These are phyloP conservation scores for Suillus brevipes DNA, from an alignment of 768 basidiomycete genomes.

Conservation along the genomic window DNA sequence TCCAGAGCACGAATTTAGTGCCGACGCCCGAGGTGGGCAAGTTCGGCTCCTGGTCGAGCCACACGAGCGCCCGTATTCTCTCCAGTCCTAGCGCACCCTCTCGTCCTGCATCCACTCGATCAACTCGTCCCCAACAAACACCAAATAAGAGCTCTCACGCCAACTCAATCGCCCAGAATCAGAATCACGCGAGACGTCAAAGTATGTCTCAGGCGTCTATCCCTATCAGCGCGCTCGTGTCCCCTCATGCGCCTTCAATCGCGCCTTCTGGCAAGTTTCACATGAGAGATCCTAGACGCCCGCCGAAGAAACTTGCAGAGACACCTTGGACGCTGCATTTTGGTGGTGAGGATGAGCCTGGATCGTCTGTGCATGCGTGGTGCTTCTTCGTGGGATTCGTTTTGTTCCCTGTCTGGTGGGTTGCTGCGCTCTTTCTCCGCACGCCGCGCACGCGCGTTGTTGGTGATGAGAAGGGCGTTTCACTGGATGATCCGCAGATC, in stretches of 20 bases:
- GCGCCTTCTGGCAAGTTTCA: conserved; percentile 61
- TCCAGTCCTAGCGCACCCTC: conserved; percentile 36
- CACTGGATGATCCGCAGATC: conserved; percentile 77
- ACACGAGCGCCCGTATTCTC: conserved; percentile 28
- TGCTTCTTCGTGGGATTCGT: conserved; percentile 74
- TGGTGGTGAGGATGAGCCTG: conserved; percentile 51
- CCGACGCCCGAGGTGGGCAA: conserved; percentile 20
- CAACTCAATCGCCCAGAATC: conserved; percentile 2
- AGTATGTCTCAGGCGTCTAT: conserved; percentile 75
- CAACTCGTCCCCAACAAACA: conserved; percentile 26
- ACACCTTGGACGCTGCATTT: conserved; percentile 66
- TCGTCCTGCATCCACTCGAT: conserved; percentile 38
- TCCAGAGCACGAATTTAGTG: conserved; percentile 19
- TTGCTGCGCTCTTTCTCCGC: conserved; percentile 52
- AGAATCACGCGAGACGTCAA: conserved; percentile 40
- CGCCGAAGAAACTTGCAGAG: conserved; percentile 49
- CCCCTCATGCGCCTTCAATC: conserved; percentile 77
- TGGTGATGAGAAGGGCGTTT: conserved; percentile 69
- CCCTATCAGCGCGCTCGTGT: conserved; percentile 74
- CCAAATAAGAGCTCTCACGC: conserved; percentile 20
- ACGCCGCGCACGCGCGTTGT: conserved; percentile 65
- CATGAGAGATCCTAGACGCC: conserved; percentile 78
- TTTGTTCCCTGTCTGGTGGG: conserved; percentile 61
- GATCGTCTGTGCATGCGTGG: conserved; percentile 68
- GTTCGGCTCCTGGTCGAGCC: conserved; percentile 38